phyloP scores from a whole-genome alignment of 2,329 filamentous ascomycete species.

The Fusarium graminum region DNA sequence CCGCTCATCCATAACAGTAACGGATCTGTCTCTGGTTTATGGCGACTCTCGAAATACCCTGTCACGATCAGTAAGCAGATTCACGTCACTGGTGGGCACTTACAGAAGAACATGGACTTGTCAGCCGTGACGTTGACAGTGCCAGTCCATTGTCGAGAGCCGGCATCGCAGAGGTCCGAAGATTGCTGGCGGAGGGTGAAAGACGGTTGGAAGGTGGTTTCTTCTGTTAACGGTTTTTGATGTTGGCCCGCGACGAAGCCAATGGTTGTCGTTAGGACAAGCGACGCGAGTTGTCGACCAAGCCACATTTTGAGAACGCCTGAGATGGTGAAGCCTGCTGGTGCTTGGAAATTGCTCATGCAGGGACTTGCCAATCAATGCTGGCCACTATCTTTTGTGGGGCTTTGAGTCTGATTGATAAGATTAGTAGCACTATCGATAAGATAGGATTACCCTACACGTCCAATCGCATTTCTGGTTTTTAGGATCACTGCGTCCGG shows the following conservation, averaged over 20 bases:
- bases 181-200: constrained; percentile 28
- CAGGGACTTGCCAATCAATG: neutral
- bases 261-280: neutral
- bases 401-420: neutral
- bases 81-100: accelerated
- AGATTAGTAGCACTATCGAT: neutral
- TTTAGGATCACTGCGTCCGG: too few relatives aligned
- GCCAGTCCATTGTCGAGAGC: constrained; percentile 28
- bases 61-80: accelerated
- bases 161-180: constrained; percentile 27
- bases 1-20: constrained; percentile 41
- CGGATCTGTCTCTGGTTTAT: constrained; percentile 29
- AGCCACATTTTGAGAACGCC: constrained; percentile 13
- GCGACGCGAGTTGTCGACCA: neutral
- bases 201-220: accelerated
- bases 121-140: constrained; percentile 29
- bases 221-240: constrained; percentile 9
- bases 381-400: neutral
- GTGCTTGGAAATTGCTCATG: neutral
- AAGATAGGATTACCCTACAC: neutral
- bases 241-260: neutral
- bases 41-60: constrained; percentile 40
- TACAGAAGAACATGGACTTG: constrained; percentile 41
- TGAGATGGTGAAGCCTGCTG: neutral
- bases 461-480: too few relatives aligned